A percentile compares a stretch with the other conserved stretches of the same genome.
phyloP scores from a whole-genome alignment of 345 rosid species.

The Fremontodendron californicum region DNA sequence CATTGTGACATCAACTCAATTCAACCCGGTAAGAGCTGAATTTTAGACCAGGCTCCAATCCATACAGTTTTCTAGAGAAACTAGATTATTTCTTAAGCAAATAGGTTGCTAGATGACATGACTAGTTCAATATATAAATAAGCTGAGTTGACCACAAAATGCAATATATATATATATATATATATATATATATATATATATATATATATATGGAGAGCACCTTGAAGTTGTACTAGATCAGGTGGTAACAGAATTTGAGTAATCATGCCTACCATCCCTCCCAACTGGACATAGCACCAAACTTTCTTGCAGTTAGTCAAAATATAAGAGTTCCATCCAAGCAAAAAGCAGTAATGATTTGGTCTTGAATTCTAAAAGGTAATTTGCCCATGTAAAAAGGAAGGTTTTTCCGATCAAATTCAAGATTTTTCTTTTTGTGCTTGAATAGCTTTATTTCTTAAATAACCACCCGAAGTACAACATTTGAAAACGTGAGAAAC shows the following conservation, averaged over 20 bases:
- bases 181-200: no score
- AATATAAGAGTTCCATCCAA: background rate
- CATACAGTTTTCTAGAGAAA: background rate
- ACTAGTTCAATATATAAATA: background rate
- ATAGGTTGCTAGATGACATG: background rate
- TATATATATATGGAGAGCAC: background rate
- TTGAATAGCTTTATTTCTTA: background rate
- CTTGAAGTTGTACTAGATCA: background rate
- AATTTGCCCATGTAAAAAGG: background rate
- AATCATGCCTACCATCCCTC: background rate
- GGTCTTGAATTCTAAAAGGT: background rate
- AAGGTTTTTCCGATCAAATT: background rate
- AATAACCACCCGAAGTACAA: background rate
- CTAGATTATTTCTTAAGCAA: background rate
- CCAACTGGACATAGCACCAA: background rate
- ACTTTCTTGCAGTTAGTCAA: background rate
- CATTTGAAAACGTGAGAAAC: background rate
- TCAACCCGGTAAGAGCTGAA: background rate
- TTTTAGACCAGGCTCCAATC: background rate
- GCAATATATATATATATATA: no score
- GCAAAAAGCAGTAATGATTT: background rate
- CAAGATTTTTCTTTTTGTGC: background rate
- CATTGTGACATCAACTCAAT: background rate
- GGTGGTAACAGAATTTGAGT: background rate
- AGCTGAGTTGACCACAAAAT: background rate